phyloP scores from a whole-genome alignment of 495 filamentous ascomycete genomes.

The Trichoderma reesei region DNA sequence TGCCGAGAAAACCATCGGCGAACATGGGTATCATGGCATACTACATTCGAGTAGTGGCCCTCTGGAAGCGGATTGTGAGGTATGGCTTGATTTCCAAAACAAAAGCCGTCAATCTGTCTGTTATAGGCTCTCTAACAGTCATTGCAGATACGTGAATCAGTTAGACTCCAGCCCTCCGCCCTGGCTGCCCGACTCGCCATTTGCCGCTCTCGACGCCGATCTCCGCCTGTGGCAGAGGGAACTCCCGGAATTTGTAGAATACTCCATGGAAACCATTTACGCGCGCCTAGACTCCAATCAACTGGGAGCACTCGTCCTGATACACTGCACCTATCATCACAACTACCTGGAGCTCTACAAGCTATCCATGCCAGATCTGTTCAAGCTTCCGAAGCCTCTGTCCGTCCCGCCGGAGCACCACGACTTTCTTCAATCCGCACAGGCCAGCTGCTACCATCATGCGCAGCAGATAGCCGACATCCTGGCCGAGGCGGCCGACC shows the following conservation, averaged over 20 bases:
- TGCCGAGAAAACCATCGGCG: constrained; percentile 4
- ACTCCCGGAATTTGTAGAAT: constrained; percentile 10
- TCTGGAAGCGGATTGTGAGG: constrained; percentile 9
- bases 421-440: not conserved
- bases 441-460: constrained; percentile 9
- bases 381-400: not conserved
- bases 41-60: constrained; percentile 10
- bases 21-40: constrained; percentile 13
- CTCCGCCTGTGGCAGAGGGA: constrained; percentile 1
- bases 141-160: not conserved
- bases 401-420: constrained; percentile 7
- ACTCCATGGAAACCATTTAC: constrained; percentile 10
- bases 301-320: constrained; percentile 7
- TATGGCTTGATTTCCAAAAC: not conserved
- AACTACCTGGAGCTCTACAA: constrained; percentile 10
- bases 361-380: constrained; percentile 4
- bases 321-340: constrained; percentile 11
- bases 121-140: not conserved
- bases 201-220: constrained; percentile 9
- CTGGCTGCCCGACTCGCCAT: not conserved
- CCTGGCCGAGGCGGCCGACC: constrained; percentile 8
- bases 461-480: constrained; percentile 9
- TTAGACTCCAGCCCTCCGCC: not conserved
- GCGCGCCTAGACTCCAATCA: constrained; percentile 9
- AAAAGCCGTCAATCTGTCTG: not conserved